phyloP scores from a whole-genome alignment of 805 yeast species.

The Ogataea naganishii region DNA sequence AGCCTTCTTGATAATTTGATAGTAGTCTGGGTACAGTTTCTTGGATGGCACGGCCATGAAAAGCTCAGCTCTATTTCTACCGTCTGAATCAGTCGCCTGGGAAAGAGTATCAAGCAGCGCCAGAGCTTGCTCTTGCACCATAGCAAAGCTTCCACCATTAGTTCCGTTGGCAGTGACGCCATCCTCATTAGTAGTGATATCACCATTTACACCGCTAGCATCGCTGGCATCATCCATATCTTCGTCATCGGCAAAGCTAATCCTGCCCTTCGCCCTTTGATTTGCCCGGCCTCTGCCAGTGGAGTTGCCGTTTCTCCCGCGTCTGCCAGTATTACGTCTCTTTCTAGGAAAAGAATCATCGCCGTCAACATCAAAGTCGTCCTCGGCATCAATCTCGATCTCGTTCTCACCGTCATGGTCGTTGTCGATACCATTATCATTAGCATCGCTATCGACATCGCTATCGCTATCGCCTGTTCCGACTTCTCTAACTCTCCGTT shows the following conservation, averaged over 20 bases:
- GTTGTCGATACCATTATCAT: slow-evolving; percentile 5
- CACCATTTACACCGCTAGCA: slow-evolving; percentile 1
- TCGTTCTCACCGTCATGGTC: slow-evolving; percentile 6
- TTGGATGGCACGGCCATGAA: slow-evolving; percentile 68
- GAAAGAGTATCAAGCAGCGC: slow-evolving; percentile 34
- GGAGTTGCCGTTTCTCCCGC: slow-evolving; percentile 5
- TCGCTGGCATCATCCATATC: slow-evolving; percentile 2
- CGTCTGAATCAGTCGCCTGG: slow-evolving; percentile 35
- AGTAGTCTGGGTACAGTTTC: slow-evolving; percentile 80
- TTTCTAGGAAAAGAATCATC: slow-evolving; percentile 7
- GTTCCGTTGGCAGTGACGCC: neutral
- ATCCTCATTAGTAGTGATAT: neutral
- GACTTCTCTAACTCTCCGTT: slow-evolving; percentile 17
- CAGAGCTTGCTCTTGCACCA: slow-evolving; percentile 6
- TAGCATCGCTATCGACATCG: slow-evolving; percentile 13
- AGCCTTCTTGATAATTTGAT: slow-evolving; percentile 50
- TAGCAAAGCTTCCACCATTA: slow-evolving; percentile 1
- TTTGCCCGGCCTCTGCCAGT: slow-evolving; percentile 6
- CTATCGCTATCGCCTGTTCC: slow-evolving; percentile 5
- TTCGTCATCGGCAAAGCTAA: neutral
- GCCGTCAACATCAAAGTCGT: slow-evolving; percentile 3
- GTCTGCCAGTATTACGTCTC: neutral
- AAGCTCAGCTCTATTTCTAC: slow-evolving; percentile 38
- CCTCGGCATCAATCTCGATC: slow-evolving; percentile 4
- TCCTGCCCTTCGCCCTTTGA: no score